Evolutionary conservation across 2,329 filamentous ascomycete genomes (phyloP).

Genomic region (Exophiala sp.): DNA sequence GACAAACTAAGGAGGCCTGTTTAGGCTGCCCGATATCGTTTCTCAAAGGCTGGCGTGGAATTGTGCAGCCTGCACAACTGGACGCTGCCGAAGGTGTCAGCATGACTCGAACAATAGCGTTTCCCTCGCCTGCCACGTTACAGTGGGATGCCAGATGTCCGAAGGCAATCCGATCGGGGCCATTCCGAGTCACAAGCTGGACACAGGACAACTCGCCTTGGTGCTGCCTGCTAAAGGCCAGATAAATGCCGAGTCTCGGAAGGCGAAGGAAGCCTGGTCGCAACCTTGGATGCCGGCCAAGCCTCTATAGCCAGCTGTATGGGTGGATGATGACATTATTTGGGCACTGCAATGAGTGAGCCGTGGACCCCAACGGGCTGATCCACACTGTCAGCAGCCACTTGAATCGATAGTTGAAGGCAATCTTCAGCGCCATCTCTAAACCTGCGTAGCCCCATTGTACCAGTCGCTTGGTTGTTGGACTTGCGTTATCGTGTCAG

Average conservation of each 20-base stretch:
- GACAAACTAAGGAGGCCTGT: constrained; percentile 1
- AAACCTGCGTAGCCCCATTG: constrained; percentile 1
- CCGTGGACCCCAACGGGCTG: neutral
- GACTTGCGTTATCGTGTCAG: neutral
- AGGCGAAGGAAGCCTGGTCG: constrained; percentile 17
- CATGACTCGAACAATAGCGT: neutral
- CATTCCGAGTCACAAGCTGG: neutral
- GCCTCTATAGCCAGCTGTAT: neutral
- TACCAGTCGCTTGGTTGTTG: no score
- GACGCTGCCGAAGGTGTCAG: neutral
- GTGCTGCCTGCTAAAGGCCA: constrained; percentile 3
- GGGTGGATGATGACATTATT: constrained; percentile 11
- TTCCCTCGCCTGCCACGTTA: neutral
- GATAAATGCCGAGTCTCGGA: constrained; percentile 7
- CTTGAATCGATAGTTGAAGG: neutral
- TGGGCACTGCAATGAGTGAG: neutral
- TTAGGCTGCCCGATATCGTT: no score
- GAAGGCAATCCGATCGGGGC: neutral
- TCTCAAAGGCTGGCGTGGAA: neutral
- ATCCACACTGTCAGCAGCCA: constrained; percentile 8
- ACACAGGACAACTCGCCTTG: neutral
- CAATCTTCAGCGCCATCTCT: constrained; percentile 3
- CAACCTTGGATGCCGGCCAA: constrained; percentile 10
- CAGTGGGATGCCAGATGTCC: neutral
- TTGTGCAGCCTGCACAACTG: constrained; percentile 10